A percentile compares a stretch with the other conserved stretches of the same genome.
Conservation (phyloP, 73 alveolate species). For the Durusdinium trenchii region DNA sequence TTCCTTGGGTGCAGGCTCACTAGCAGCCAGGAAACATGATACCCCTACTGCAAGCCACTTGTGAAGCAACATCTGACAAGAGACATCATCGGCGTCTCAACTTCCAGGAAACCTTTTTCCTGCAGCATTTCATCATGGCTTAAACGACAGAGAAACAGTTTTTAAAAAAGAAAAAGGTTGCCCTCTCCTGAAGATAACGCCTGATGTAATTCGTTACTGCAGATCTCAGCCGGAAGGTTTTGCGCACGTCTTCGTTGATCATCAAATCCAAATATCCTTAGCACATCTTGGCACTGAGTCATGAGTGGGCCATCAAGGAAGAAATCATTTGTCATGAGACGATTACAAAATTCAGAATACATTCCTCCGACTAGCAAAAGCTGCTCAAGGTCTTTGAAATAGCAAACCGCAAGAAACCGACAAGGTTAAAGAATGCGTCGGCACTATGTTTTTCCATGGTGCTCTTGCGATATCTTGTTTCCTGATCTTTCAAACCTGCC, state of each 20-base stretch:
- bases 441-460: constrained; percentile 71
- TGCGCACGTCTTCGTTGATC: constrained; percentile 98
- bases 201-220: constrained; percentile 98
- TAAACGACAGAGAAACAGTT: not conserved
- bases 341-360: not conserved
- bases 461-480: constrained; percentile 98
- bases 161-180: not conserved
- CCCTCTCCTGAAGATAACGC: constrained; percentile 97
- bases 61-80: not conserved
- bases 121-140: not conserved
- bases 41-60: not conserved
- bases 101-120: constrained; percentile 98
- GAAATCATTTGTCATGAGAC: too few relatives aligned
- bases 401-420: not conserved
- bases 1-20: constrained; percentile 3
- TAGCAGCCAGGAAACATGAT: not conserved
- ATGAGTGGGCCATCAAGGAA: too few relatives aligned
- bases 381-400: not conserved
- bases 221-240: constrained; percentile 98
- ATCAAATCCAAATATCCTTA: constrained; percentile 98
- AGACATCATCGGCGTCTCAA: constrained; percentile 99
- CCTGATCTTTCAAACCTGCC: constrained; percentile 98
- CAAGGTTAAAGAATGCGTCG: not conserved
- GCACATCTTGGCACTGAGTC: not conserved
- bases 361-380: not conserved